A percentile compares a stretch with the other conserved stretches of the same genome.
Conservation (phyloP, 352 stramenopile genomes). For the Aphanomyces invadans region DNA sequence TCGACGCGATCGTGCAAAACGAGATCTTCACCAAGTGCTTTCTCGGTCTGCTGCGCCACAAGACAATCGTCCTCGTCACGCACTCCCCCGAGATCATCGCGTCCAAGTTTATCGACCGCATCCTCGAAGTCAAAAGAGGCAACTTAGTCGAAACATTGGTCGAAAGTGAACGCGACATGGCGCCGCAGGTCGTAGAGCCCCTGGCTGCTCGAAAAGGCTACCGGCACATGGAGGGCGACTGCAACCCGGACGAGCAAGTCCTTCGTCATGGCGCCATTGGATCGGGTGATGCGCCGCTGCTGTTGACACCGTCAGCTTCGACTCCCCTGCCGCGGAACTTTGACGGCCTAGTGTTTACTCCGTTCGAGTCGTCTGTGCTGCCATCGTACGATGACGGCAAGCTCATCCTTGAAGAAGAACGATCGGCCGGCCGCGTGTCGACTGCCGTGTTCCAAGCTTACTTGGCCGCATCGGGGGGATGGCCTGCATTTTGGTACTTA, state of each 20-base stretch:
- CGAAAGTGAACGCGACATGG: neutral
- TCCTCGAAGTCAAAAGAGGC: neutral
- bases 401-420: constrained; percentile 66
- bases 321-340: constrained; percentile 23
- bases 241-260: neutral
- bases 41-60: constrained; percentile 35
- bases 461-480: constrained; percentile 35
- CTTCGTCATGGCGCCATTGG: neutral
- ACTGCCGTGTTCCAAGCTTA: constrained; percentile 41
- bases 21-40: constrained; percentile 84
- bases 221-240: neutral
- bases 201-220: neutral
- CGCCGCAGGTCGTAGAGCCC: neutral
- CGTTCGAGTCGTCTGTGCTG: constrained; percentile 30
- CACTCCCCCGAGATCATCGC: constrained; percentile 17
- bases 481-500: neutral
- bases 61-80: constrained; percentile 41
- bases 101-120: constrained; percentile 26
- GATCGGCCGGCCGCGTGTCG: constrained; percentile 38
- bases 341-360: constrained; percentile 39
- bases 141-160: neutral
- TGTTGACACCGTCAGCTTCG: constrained; percentile 30
- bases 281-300: neutral
- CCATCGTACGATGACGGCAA: constrained; percentile 14
- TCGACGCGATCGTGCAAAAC: constrained; percentile 86